Base-by-base conservation (phyloP, 164 flowering plant genomes). In the Vitis labrusca region DNA sequence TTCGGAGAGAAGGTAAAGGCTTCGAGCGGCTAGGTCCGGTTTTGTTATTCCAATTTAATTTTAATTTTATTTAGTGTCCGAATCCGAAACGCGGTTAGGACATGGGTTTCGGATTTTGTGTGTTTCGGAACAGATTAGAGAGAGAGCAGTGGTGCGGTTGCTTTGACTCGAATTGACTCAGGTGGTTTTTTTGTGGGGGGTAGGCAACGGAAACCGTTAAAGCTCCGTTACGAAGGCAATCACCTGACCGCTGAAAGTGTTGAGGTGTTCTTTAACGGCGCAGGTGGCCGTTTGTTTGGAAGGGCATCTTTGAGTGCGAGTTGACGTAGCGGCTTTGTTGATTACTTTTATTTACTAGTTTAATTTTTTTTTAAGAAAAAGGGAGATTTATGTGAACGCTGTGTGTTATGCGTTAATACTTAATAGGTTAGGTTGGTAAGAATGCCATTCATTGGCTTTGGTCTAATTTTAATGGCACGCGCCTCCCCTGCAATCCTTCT, bases 151-250 rank as follows among this genome's bases (percentile, higher is more conserved):
- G 71, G 27, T 23, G 54, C 49, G 73, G 74, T 59, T 66, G 19
- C 77, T 68, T 74, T 78, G 81, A 78, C 81, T 71, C 29, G 27
- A 52, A 50, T 78, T 78, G 78, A 74, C 78, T 71, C 76, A 67
- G 77, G 74, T 77, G 63, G 65, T 73, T 67, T 63, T 63, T 51
- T 10, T 59, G 69, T 51, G 71, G 17, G n/a, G 9, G 8, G 37
- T 37, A 37, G 44, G 44, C 7, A 73, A 73, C 72, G 48, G 51
- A 70, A 56, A 50, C 65, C 77, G 71, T 65, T 52, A 7, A 51
- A 47, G 10, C 68, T 76, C 76, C 75, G 79, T 64, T 52, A 66
- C 19, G 13, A 59, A 15, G 37, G 44, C 64, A 53, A 66, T 69
- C 65, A 19, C 49, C 74, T 63, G 69, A 64, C 65, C 7, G 44